Conservation (phyloP, 257 asterid genomes). For the Nicotiana noctiflora region DNA sequence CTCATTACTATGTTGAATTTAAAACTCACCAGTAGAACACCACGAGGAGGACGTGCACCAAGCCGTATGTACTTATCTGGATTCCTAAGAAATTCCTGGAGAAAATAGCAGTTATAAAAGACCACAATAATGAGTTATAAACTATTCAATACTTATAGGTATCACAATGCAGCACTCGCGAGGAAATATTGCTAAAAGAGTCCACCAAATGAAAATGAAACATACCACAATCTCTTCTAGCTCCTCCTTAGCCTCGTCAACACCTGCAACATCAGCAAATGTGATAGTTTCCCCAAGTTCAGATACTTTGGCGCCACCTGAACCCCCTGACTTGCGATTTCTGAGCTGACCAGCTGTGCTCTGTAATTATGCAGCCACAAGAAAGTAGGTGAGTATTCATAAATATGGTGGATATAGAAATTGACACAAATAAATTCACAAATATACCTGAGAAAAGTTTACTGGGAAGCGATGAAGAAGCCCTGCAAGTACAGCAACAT, state of each 20-base stretch:
- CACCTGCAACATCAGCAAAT: constrained; percentile 99
- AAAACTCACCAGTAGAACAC: constrained; percentile 87
- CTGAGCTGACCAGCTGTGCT: constrained; percentile 82
- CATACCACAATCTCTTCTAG: constrained; percentile 96
- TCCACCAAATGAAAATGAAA: constrained; percentile 9
- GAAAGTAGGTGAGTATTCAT: constrained; percentile 1
- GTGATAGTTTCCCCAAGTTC: constrained; percentile 79
- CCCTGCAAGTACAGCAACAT: constrained; percentile 88
- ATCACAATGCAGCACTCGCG: not conserved
- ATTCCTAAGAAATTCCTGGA: constrained; percentile 90
- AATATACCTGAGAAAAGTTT: constrained; percentile 82
- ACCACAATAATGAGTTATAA: not conserved
- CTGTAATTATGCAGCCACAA: constrained; percentile 29
- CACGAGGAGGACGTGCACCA: constrained; percentile 99
- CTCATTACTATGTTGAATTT: constrained; percentile 11
- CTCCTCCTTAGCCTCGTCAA: constrained; percentile 99
- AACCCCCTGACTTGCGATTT: constrained; percentile 74
- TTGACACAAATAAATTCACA: not conserved
- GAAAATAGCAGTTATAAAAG: constrained; percentile 17
- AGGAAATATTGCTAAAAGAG: not conserved
- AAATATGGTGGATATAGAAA: not conserved
- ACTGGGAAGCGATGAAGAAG: constrained; percentile 91
- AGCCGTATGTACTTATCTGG: constrained; percentile 82
- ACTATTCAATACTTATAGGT: not conserved
- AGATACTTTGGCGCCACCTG: constrained; percentile 65